Conservation (phyloP, 805 yeast genomes). For the Yarrowia sp. region DNA sequence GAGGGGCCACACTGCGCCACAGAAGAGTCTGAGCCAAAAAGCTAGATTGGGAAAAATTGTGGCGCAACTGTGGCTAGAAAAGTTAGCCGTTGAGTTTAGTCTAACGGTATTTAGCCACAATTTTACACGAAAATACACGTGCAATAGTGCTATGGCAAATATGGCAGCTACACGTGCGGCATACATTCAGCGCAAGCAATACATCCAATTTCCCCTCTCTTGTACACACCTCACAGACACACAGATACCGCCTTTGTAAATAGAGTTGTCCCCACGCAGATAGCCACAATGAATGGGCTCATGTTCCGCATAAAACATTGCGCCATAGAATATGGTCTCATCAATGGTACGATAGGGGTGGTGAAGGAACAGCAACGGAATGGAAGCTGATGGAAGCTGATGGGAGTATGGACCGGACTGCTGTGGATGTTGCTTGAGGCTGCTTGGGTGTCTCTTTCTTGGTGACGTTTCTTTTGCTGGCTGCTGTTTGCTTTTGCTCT, state of each 20-base stretch:
- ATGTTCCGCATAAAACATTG: slow-evolving; percentile 25
- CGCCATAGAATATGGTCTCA: slow-evolving; percentile 17
- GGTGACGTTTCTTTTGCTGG: background rate
- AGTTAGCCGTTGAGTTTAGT: background rate
- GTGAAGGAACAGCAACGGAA: no score
- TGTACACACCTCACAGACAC: background rate
- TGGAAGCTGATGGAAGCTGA: no score
- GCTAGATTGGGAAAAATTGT: background rate
- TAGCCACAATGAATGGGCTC: slow-evolving; percentile 18
- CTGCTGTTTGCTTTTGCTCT: background rate
- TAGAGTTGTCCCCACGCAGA: slow-evolving; percentile 18
- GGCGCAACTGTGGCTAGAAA: slow-evolving; percentile 24
- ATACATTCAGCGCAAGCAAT: background rate
- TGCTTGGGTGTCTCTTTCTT: background rate
- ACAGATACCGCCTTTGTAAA: slow-evolving; percentile 9
- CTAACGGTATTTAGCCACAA: background rate
- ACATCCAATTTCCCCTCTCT: slow-evolving; percentile 5
- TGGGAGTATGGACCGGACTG: background rate
- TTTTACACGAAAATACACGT: no score
- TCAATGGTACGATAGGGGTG: slow-evolving; percentile 2
- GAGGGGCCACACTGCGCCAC: slow-evolving; percentile 27
- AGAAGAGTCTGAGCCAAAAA: background rate
- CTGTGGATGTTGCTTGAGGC: background rate
- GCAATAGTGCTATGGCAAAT: no score
- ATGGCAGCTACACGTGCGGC: background rate